Conservation (phyloP, 768 basidiomycete species). For the Kwoniella sp. region DNA sequence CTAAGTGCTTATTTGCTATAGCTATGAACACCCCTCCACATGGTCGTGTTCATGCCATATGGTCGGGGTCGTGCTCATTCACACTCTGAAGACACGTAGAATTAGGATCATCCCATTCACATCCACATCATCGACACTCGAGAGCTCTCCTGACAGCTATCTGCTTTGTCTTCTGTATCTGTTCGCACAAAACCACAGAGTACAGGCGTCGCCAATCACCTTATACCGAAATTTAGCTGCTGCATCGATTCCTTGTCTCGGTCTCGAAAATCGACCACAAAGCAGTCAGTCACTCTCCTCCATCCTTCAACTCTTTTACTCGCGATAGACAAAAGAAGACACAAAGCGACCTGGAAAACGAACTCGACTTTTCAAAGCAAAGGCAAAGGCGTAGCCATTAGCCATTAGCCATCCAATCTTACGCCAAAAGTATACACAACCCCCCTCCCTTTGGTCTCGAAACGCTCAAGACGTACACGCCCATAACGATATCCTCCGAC, state of each 20-base stretch:
- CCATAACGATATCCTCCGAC: neutral
- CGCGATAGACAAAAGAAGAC: neutral
- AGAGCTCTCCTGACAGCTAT: no score
- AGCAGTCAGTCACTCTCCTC: neutral
- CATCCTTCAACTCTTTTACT: neutral
- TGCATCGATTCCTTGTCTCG: no score
- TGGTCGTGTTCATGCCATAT: neutral
- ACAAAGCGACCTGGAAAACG: neutral
- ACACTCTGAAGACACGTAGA: no score
- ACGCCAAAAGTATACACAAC: neutral
- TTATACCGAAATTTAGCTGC: neutral
- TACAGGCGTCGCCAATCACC: conserved; percentile 9
- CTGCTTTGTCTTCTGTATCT: no score
- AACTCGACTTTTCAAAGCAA: neutral
- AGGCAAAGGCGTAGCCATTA: no score
- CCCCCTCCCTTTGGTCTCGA: neutral
- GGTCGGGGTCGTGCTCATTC: neutral
- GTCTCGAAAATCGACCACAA: neutral
- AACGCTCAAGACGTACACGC: no score
- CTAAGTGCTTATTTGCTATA: no score
- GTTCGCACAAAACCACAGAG: no score
- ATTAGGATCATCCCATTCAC: neutral
- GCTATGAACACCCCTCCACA: neutral
- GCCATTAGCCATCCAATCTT: neutral
- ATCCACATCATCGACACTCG: no score